These are phyloP conservation scores for Lecanicillium sp. DNA, from an alignment of 2,329 filamentous ascomycete genomes.

Conservation along the genomic window DNA sequence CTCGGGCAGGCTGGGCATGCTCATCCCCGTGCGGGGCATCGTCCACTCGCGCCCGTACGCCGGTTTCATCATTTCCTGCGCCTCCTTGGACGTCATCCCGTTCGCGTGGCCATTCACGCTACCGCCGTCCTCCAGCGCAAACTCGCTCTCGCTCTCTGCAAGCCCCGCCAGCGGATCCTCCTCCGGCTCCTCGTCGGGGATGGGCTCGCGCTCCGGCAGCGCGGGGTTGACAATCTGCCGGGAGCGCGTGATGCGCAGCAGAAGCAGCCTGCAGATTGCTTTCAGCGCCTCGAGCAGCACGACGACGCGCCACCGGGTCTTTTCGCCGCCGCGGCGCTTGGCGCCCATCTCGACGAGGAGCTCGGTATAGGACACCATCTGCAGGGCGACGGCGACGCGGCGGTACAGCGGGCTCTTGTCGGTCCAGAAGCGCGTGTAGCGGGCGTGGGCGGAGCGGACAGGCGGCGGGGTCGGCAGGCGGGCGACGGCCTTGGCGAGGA, in stretches of 20 bases:
- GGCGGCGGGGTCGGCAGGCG: slow-evolving; percentile 49
- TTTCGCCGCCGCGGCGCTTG: slow-evolving; percentile 75
- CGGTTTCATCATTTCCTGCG: slow-evolving; percentile 21
- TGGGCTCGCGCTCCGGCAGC: slow-evolving; percentile 76
- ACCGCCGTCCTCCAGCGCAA: slow-evolving; percentile 32
- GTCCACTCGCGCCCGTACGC: slow-evolving; percentile 61
- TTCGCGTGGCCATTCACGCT: neutral
- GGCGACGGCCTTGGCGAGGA: slow-evolving; percentile 63
- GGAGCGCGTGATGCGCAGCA: slow-evolving; percentile 77
- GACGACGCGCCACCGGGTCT: slow-evolving; percentile 77
- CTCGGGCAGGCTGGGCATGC: slow-evolving; percentile 75
- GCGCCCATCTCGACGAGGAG: slow-evolving; percentile 96
- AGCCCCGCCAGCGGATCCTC: slow-evolving; percentile 39
- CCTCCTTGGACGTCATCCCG: slow-evolving; percentile 24
- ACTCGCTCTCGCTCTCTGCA: slow-evolving; percentile 34
- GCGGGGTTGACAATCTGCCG: slow-evolving; percentile 77
- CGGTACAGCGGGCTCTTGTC: slow-evolving; percentile 64
- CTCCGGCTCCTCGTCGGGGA: slow-evolving; percentile 51
- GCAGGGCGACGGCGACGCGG: slow-evolving; percentile 72
- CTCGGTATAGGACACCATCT: slow-evolving; percentile 92
- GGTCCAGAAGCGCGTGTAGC: slow-evolving; percentile 64
- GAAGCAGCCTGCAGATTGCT: slow-evolving; percentile 72
- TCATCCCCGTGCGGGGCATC: slow-evolving; percentile 91
- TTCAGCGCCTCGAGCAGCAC: slow-evolving; percentile 82
- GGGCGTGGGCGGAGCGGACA: slow-evolving; percentile 51